phyloP scores from a whole-genome alignment of 2,329 filamentous ascomycete genomes.

The Iodosphaeria phyllophila region DNA sequence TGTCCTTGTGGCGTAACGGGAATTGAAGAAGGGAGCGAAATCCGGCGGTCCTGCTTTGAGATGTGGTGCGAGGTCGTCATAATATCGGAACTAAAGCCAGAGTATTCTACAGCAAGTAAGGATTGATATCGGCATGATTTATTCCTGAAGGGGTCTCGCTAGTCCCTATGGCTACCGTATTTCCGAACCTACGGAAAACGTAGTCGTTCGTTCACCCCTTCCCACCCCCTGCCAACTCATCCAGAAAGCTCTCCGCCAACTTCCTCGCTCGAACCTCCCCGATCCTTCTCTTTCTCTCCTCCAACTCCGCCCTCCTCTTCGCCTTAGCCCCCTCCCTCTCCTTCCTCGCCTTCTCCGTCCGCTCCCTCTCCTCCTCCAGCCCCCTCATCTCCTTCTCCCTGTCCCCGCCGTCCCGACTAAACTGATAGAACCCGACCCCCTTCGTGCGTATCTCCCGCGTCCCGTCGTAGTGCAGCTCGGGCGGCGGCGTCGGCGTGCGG shows the following conservation, averaged over 20 bases:
- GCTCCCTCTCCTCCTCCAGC: conserved; percentile 44
- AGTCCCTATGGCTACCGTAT: too few relatives aligned
- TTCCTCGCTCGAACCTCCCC: conserved; percentile 27
- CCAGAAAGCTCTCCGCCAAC: conserved; percentile 17
- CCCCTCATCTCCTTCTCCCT: conserved; percentile 55
- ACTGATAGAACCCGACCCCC: conserved; percentile 82
- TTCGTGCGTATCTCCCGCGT: conserved; percentile 68
- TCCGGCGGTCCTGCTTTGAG: too few relatives aligned
- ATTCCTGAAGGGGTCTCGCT: too few relatives aligned
- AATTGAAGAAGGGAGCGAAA: too few relatives aligned
- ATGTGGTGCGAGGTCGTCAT: too few relatives aligned
- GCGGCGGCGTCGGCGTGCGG: conserved; percentile 61
- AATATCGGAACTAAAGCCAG: too few relatives aligned
- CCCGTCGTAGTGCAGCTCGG: conserved; percentile 71
- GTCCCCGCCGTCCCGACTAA: conserved; percentile 53
- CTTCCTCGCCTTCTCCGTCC: conserved; percentile 45
- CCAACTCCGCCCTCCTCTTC: conserved; percentile 41
- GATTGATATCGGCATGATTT: too few relatives aligned
- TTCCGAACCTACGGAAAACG: too few relatives aligned
- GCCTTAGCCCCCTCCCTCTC: conserved; percentile 37
- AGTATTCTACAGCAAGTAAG: too few relatives aligned
- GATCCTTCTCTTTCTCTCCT: conserved; percentile 42
- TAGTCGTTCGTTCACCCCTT: too few relatives aligned
- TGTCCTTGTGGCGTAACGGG: too few relatives aligned
- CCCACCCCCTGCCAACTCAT: conserved; percentile 14